These are phyloP conservation scores for Saprolegnia parasitica DNA, from an alignment of 352 stramenopile genomes.

Conservation along the genomic window DNA sequence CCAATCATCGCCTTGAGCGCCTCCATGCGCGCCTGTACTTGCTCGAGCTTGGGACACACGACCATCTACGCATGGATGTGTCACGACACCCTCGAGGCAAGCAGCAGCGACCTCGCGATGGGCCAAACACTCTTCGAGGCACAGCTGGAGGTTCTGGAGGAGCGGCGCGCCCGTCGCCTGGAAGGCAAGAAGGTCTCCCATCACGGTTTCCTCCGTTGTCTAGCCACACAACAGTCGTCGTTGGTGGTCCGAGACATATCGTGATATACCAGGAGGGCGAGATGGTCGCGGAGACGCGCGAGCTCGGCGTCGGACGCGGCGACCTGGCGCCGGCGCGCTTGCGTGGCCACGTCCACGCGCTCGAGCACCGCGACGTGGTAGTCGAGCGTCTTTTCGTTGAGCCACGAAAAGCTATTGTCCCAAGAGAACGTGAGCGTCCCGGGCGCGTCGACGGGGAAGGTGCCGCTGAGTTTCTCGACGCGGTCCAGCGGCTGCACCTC, in stretches of 20 bases:
- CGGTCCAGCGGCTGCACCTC: conserved; percentile 43
- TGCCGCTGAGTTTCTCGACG: conserved; percentile 50
- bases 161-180: background rate
- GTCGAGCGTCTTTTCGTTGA: conserved; percentile 80
- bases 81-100: background rate
- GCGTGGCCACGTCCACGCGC: conserved; percentile 32
- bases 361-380: conserved; percentile 77
- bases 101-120: conserved; percentile 17
- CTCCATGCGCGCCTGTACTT: conserved; percentile 24
- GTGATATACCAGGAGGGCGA: conserved; percentile 11
- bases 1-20: conserved; percentile 21
- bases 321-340: background rate
- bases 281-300: background rate
- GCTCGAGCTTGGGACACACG: conserved; percentile 22
- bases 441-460: conserved; percentile 42
- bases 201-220: conserved; percentile 10
- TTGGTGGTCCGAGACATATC: too few species aligned
- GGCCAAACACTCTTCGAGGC: conserved; percentile 23
- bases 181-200: background rate
- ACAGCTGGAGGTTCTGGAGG: conserved; percentile 4
- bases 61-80: conserved; percentile 28
- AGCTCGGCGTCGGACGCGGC: background rate
- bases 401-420: conserved; percentile 82
- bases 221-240: too few species aligned
- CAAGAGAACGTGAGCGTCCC: conserved; percentile 62